Percentiles rank a stretch among this genome's conserved stretches.
These are phyloP conservation scores for Austroboletus niveus DNA, from an alignment of 1,284 basidiomycete species.

Conservation along the genomic window DNA sequence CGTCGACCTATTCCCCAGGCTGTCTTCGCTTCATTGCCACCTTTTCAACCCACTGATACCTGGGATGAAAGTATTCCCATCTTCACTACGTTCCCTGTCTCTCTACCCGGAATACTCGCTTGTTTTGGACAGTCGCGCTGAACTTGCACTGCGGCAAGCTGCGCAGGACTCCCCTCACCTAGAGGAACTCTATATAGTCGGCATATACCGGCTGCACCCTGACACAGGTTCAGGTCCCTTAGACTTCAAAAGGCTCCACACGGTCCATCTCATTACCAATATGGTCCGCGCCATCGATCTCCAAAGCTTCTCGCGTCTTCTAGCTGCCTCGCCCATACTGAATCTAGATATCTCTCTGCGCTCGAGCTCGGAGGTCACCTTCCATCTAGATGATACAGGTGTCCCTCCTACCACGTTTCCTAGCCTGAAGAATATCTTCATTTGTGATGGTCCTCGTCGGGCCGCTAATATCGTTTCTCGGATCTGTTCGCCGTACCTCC, in stretches of 20 bases:
- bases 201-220: slow-evolving; percentile 4
- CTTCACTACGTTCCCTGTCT: slow-evolving; percentile 14
- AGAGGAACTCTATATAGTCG: slow-evolving; percentile 10
- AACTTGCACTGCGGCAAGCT: slow-evolving; percentile 14
- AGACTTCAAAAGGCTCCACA: slow-evolving; percentile 12
- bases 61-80: slow-evolving; percentile 13
- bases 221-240: not conserved
- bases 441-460: slow-evolving; percentile 6
- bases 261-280: slow-evolving; percentile 8
- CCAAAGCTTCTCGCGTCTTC: slow-evolving; percentile 8
- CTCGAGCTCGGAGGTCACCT: slow-evolving; percentile 2
- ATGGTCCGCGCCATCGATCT: slow-evolving; percentile 10
- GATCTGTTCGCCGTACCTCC: slow-evolving; percentile 11
- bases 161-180: slow-evolving; percentile 10
- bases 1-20: slow-evolving; percentile 11
- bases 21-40: slow-evolving; percentile 10
- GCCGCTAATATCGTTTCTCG: slow-evolving; percentile 10
- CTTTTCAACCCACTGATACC: slow-evolving; percentile 10
- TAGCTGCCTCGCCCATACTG: slow-evolving; percentile 8
- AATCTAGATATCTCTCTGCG: slow-evolving; percentile 5
- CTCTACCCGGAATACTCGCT: slow-evolving; percentile 9
- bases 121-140: slow-evolving; percentile 9
- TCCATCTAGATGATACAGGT: not conserved
- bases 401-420: not conserved
- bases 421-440: slow-evolving; percentile 3